Evolutionary conservation across 1,284 basidiomycete genomes (phyloP).

Genomic region (Ustilago loliicola): DNA sequence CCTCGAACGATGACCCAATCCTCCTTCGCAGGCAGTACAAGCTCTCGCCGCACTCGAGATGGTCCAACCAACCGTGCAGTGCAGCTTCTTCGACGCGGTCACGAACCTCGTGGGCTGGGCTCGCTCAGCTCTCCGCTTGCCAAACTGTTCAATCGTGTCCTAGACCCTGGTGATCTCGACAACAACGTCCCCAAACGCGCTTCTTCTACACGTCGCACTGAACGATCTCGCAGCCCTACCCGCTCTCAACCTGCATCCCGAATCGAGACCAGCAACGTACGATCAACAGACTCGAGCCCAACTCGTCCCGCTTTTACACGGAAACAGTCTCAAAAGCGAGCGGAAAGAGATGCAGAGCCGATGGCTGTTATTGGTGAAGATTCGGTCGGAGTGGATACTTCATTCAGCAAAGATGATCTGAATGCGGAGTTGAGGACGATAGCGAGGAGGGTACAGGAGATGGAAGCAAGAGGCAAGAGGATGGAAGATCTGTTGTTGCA

Average conservation of each 20-base stretch:
- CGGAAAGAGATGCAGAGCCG: not conserved
- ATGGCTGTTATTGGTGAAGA: slow-evolving; percentile 9
- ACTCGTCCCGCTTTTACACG: slow-evolving; percentile 3
- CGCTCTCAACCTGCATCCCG: slow-evolving; percentile 14
- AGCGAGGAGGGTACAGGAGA: slow-evolving; percentile 37
- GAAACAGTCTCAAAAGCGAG: slow-evolving; percentile 1
- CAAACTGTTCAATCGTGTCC: slow-evolving; percentile 37
- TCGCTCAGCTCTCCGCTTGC: slow-evolving; percentile 47
- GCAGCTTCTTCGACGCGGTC: slow-evolving; percentile 26
- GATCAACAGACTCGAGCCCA: slow-evolving; percentile 10
- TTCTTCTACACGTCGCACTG: slow-evolving; percentile 12
- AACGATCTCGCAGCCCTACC: slow-evolving; percentile 1
- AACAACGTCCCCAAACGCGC: slow-evolving; percentile 2
- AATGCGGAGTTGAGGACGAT: slow-evolving; percentile 33
- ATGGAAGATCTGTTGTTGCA: slow-evolving; percentile 50
- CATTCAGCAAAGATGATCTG: slow-evolving; percentile 12
- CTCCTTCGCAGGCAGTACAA: slow-evolving; percentile 31
- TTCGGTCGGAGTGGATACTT: not conserved
- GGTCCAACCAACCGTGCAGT: slow-evolving; percentile 12
- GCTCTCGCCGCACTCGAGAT: slow-evolving; percentile 25
- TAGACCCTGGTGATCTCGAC: slow-evolving; percentile 26
- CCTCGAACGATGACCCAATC: slow-evolving; percentile 26
- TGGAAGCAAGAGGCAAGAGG: slow-evolving; percentile 46
- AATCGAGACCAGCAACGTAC: not conserved
- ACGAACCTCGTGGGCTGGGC: slow-evolving; percentile 41